Evolutionary conservation across 2,329 filamentous ascomycete genomes (phyloP).

Genomic region (Talaromyces verruculosus): DNA sequence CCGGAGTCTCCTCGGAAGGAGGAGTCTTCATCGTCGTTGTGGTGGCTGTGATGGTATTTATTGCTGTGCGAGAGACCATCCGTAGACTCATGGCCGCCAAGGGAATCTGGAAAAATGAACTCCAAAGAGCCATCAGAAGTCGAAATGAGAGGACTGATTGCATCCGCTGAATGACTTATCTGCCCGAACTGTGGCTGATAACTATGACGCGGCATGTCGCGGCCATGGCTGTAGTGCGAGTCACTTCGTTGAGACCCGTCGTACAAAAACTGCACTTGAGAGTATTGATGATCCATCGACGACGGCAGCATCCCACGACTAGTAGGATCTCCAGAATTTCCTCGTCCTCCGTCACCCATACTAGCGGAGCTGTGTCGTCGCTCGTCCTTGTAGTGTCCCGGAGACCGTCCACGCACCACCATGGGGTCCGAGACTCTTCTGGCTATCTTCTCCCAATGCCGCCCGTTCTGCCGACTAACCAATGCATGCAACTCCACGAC

Average conservation of each 20-base stretch:
- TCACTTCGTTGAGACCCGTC: constrained; percentile 35
- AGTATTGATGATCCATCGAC: constrained; percentile 29
- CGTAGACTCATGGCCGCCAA: constrained; percentile 42
- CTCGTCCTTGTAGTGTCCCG: constrained; percentile 75
- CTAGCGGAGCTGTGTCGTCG: constrained; percentile 68
- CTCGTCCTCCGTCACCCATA: constrained; percentile 63
- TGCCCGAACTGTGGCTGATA: constrained; percentile 37
- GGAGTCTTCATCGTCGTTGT: constrained; percentile 30
- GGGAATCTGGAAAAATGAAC: constrained; percentile 43
- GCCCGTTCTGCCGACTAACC: constrained; percentile 41
- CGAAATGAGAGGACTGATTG: constrained; percentile 42
- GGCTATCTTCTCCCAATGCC: constrained; percentile 69
- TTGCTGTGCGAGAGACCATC: constrained; percentile 36
- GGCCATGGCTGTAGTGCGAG: constrained; percentile 35
- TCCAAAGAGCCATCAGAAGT: constrained; percentile 38
- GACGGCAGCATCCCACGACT: constrained; percentile 31
- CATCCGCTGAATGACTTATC: constrained; percentile 39
- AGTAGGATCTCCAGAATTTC: constrained; percentile 41
- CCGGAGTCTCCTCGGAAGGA: constrained; percentile 29
- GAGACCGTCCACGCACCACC: constrained; percentile 82
- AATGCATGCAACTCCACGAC: constrained; percentile 80
- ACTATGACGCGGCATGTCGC: constrained; percentile 21
- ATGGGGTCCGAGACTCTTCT: constrained; percentile 73
- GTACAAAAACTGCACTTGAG: constrained; percentile 38
- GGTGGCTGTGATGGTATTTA: constrained; percentile 20